Evolutionary conservation across 768 basidiomycete genomes (phyloP).

Genomic region (Mycena olivaceomarginata): DNA sequence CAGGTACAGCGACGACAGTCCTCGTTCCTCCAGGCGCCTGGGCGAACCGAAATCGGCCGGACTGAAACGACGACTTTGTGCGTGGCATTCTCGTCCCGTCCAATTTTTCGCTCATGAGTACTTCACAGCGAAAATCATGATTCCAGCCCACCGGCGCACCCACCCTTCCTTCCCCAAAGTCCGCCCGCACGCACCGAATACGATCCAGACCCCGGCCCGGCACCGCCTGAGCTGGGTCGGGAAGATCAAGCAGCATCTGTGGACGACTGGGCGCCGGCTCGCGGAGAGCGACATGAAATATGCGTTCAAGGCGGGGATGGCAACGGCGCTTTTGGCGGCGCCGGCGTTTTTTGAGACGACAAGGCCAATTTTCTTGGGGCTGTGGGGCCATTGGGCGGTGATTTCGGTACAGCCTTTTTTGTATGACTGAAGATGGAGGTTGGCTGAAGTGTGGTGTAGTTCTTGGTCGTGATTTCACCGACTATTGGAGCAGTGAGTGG

Average conservation of each 20-base stretch:
- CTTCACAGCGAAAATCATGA: conserved; percentile 70
- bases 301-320: conserved; percentile 91
- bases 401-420: conserved; percentile 79
- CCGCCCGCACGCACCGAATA: conserved; percentile 89
- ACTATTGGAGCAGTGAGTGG: conserved; percentile 87
- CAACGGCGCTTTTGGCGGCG: conserved; percentile 86
- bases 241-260: conserved; percentile 80
- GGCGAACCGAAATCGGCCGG: background rate
- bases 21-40: conserved; percentile 24
- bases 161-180: conserved; percentile 88
- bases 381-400: conserved; percentile 96
- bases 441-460: conserved; percentile 61
- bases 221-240: conserved; percentile 78
- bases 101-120: too few species aligned
- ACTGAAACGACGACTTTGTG: conserved; percentile 37
- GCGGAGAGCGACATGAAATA: conserved; percentile 89
- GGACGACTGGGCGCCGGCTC: conserved; percentile 80
- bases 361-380: conserved; percentile 85
- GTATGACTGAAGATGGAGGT: background rate
- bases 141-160: conserved; percentile 66
- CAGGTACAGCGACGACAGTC: background rate
- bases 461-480: conserved; percentile 91
- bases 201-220: conserved; percentile 85
- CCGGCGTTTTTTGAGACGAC: conserved; percentile 93
- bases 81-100: background rate